Conservation (phyloP, 2,329 filamentous ascomycete genomes). For the Albophoma yamanashiensis region DNA sequence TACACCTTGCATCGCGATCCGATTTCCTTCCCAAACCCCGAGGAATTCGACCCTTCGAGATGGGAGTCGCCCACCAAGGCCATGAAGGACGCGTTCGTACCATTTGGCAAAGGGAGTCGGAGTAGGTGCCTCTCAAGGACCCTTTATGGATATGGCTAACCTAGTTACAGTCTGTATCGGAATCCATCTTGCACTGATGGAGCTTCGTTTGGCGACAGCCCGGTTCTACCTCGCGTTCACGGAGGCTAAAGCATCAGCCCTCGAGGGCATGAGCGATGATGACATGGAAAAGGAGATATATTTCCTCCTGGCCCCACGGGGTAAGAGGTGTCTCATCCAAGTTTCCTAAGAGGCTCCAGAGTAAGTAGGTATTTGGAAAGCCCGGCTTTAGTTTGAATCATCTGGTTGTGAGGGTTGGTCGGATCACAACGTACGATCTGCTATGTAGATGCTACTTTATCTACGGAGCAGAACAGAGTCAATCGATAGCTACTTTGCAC, state of each 20-base stretch:
- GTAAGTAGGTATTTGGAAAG: background rate
- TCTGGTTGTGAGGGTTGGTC: background rate
- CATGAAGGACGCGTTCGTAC: constrained; percentile 36
- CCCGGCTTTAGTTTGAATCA: background rate
- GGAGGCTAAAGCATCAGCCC: constrained; percentile 14
- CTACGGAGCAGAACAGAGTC: too few species aligned
- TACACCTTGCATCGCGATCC: constrained; percentile 33
- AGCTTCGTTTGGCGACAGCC: constrained; percentile 37
- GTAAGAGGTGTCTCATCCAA: constrained; percentile 14
- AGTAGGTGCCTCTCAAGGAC: constrained; percentile 11
- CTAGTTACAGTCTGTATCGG: constrained; percentile 35
- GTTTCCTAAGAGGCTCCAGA: background rate
- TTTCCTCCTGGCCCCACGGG: constrained; percentile 19
- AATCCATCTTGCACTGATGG: constrained; percentile 44
- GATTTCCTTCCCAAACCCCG: constrained; percentile 17
- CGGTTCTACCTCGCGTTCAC: constrained; percentile 38
- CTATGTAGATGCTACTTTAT: too few species aligned
- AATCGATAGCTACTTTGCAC: too few species aligned
- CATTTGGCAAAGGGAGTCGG: constrained; percentile 40
- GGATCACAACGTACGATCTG: background rate
- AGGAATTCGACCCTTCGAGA: constrained; percentile 19
- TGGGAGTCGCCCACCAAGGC: constrained; percentile 22
- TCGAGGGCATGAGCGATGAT: constrained; percentile 19
- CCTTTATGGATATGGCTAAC: background rate
- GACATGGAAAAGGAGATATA: constrained; percentile 20